Evolutionary conservation across 2,329 filamentous ascomycete genomes (phyloP), one percentile per base, ranked within the genome.

Genomic region (Drechmeria coniospora): DNA sequence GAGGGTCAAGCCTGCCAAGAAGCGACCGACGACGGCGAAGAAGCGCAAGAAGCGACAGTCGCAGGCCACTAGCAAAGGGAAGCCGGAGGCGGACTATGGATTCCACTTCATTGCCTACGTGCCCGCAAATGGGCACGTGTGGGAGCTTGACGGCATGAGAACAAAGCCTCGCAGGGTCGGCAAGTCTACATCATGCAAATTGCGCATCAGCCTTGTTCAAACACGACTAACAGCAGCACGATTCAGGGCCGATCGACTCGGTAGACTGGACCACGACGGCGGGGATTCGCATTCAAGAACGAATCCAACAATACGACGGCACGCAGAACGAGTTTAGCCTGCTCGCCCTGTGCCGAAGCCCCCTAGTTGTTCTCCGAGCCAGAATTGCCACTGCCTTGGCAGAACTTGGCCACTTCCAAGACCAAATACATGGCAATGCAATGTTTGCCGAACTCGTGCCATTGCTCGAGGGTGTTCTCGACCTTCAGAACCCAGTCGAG

Each of bases 41-140:
- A 61, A 51, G 33, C 49, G 39, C 31, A 57, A 48, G 22, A 59
- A 45, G 32, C 40, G 43, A 18, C 47, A 52, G 21, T 12, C 10
- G 24, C 6, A 12, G 18, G 53, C 56, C 19, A 32, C 28, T 14
- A 17, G 15, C 15, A 25, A 15, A 10, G 37, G 27, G 14, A 53
- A 51, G 19, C 59, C 59, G 26, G 56, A 53, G 9, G 54, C 63
- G 1, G 68, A 80, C n/a, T 64, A 68, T 9, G 74, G 70, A 0
- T 90, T 78, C 45, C 87, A 95, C 46, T 95, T 90, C 50, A 78
- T 92, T 36, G 86, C 84, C 6, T 93, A 87, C 45, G 74, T 94
- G 17, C 81, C 82, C 2, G 67, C 74, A 10, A 62, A 67, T n/a
- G 74, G 70, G 3, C 60, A 70, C 31, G 68, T 93, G 10, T 94